Evolutionary conservation across 2,329 filamentous ascomycete genomes (phyloP), one percentile per base, ranked within the genome.

Genomic region (Botryotinia calthae): DNA sequence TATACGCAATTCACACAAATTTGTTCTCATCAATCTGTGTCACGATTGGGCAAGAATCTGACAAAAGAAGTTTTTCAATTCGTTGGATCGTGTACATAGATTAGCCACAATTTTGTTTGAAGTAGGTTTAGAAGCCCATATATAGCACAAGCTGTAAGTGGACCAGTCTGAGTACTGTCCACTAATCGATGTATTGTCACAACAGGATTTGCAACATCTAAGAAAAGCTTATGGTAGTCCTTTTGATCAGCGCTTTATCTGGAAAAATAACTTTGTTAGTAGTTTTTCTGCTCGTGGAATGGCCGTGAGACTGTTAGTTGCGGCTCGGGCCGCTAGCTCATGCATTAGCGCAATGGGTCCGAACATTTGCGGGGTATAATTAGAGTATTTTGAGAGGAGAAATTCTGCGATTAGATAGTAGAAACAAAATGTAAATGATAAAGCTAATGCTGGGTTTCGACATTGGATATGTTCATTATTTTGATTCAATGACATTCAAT

Each of bases 381-480:
- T 10, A 40, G 31, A 10, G 6, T 5, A 6, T 28, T 6, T 20
- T 42, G n/a, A 31, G 12, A 6, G 25, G 1, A 42, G 25, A 8
- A 28, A 28, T 56, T 56, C 6, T 18, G n/a, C 28, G 2, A 56
- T 56, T 56, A 56, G n/a, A 56, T 6, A 4, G 18, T 18, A 14
- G 4, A 18, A 31, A 18, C n/a, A 4, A 18, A 18, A 9, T 31
- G 1, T 6, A 1, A 28, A 28, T 0, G 5, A n/a, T 18, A 8
- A 18, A 56, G 16, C n/a, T 18, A 5, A 1, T 56, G 12, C 3
- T 8, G 7, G 28, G 1, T 18, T 31, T 56, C 1, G 16, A 56
- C 31, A 6, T 56, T 3, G 12, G 12, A n/a, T 54, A 16, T 54
- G 25, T 25, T 16, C 42, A 16, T 42, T 4, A 16, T 42, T 0